Evolutionary conservation across 345 rosid species (phyloP), one percentile per base, ranked within the genome.

Genomic region (Sonneratia alba): DNA sequence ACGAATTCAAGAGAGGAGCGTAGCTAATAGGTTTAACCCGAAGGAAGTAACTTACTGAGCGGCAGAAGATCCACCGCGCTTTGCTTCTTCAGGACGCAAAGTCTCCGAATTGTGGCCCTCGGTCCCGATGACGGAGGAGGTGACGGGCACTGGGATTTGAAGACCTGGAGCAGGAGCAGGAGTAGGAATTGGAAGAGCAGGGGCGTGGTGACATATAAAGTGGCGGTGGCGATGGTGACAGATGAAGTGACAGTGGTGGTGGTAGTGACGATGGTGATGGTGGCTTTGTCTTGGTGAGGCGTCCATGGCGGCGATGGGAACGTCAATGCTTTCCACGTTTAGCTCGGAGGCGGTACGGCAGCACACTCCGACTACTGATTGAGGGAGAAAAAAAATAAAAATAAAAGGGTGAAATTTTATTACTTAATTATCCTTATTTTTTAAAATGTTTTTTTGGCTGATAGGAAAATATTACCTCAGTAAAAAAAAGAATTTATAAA

Each of bases 151-250:
- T 73, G 74, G 57, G 13, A 68, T 65, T 65, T 72, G 12, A 63
- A 43, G 37, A 74, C 65, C 13, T 43, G 49, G 53, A 76, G 64
- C 77, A 36, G 36, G 42, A 51, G 69, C 49, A 73, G 77, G 66
- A 55, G 59, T 36, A 59, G 55, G 70, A 63, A 75, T 48, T 69
- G 65, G 34, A 73, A n/a, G 72, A 73, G 67, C 65, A 71, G 71
- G 32, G 77, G 49, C 45, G 55, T 72, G 68, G 62, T 3, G 55
- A 56, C n/a, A 66, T 37, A 34, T 62, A 42, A n/a, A 71, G 55
- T 36, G 71, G 36, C 64, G 73, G 61, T 78, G 68, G 64, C 70
- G 73, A 57, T 24, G 36, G 75, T 15, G 73, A 73, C 24, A 70
- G 67, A 27, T 16, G 61, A 38, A 73, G 51, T 47, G 70, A 36